These are phyloP conservation scores for Camellia japonica DNA, from an alignment of 148 eudicot species.

Conservation along the genomic window DNA sequence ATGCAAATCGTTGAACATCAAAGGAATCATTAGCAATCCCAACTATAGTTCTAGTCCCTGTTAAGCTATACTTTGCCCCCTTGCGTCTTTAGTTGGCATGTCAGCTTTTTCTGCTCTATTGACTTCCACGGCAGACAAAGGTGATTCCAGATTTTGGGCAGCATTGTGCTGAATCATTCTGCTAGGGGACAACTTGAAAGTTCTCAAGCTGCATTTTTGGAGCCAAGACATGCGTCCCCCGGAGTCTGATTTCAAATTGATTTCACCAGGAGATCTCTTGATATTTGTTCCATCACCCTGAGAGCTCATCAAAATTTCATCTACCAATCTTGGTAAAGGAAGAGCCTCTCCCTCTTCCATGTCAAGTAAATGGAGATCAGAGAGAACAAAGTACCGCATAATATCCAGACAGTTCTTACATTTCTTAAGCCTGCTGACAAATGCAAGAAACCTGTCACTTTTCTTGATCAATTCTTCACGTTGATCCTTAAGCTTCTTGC, in stretches of 20 bases:
- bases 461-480: slow-evolving; percentile 55
- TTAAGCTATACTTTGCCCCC: slow-evolving; percentile 16
- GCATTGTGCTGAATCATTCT: slow-evolving; percentile 26
- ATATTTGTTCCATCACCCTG: slow-evolving; percentile 24
- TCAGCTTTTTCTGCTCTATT: slow-evolving; percentile 27
- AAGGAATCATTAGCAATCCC: slow-evolving; percentile 22
- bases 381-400: slow-evolving; percentile 34
- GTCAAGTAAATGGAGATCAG: slow-evolving; percentile 46
- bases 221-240: slow-evolving; percentile 59
- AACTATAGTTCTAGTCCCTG: slow-evolving; percentile 28
- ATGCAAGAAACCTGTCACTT: slow-evolving; percentile 49
- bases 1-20: slow-evolving; percentile 19
- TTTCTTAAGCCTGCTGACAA: slow-evolving; percentile 54
- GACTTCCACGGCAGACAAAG: slow-evolving; percentile 25
- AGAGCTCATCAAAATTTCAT: slow-evolving; percentile 26
- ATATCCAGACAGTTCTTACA: slow-evolving; percentile 67
- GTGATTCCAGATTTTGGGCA: slow-evolving; percentile 28
- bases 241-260: slow-evolving; percentile 32
- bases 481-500: slow-evolving; percentile 63
- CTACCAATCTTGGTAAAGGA: slow-evolving; percentile 27
- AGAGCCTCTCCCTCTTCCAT: slow-evolving; percentile 29
- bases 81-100: slow-evolving; percentile 21
- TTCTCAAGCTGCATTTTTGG: slow-evolving; percentile 57
- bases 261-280: slow-evolving; percentile 27
- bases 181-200: slow-evolving; percentile 57